A percentile compares a stretch with the other conserved stretches of the same genome.
Evolutionary conservation across 1,139 yeast genomes (phyloP).

Genomic region (Tardiomyces digboiensis): DNA sequence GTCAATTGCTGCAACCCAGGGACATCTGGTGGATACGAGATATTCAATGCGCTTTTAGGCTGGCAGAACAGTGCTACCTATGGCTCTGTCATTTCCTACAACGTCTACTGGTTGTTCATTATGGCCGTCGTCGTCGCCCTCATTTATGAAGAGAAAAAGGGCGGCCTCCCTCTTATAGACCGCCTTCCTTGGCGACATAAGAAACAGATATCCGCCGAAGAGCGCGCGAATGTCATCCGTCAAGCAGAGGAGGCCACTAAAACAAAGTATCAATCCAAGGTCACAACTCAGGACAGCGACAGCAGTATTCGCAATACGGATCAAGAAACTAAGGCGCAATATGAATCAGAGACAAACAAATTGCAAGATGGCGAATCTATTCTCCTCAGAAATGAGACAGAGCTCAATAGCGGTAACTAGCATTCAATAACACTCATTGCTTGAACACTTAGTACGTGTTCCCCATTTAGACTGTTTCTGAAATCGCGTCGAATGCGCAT

Average conservation of each 20-base stretch:
- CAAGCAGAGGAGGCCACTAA: slow-evolving; percentile 21
- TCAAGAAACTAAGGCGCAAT: no score
- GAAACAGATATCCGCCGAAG: slow-evolving; percentile 18
- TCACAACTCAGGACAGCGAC: slow-evolving; percentile 1
- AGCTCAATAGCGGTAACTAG: no score
- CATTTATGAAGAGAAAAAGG: slow-evolving; percentile 48
- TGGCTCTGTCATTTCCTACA: slow-evolving; percentile 78
- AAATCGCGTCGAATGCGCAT: no score
- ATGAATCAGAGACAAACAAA: no score
- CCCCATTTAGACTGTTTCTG: no score
- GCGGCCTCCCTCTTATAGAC: slow-evolving; percentile 16
- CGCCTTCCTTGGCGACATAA: slow-evolving; percentile 12
- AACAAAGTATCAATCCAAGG: slow-evolving; percentile 8
- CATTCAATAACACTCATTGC: no score
- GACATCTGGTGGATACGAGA: slow-evolving; percentile 88
- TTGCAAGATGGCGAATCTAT: no score
- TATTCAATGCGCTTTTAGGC: slow-evolving; percentile 83
- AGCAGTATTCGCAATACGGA: no score
- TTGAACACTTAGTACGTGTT: no score
- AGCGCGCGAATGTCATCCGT: slow-evolving; percentile 21
- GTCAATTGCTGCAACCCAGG: slow-evolving; percentile 95
- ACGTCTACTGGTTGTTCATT: slow-evolving; percentile 63
- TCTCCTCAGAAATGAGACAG: no score
- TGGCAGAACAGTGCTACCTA: slow-evolving; percentile 96
- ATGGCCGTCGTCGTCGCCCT: slow-evolving; percentile 42